Base-by-base conservation (phyloP, 169 alveolate species). In the Blepharisma undulans region DNA sequence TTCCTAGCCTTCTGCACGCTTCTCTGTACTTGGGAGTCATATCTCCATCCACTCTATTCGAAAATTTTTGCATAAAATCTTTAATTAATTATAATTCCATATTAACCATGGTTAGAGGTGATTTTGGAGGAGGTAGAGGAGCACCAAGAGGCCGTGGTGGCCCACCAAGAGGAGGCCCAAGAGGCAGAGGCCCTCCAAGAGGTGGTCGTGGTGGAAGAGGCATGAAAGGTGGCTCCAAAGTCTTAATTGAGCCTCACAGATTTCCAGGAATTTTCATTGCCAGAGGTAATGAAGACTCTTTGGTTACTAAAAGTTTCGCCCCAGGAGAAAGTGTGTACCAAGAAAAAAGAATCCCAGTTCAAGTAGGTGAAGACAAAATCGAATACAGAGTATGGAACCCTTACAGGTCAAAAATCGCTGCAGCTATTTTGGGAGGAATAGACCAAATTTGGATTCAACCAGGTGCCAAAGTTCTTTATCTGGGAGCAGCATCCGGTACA, bases 341-440 rank as follows among this genome's bases (percentile, higher is more conserved):
- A 33, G 99, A 99, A 97, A 98, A 99, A 97, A 97, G 99, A 90
- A 98, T 99, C 84, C 98, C 98, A 30, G 98, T 98, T 16, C 97
- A 96, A 90, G 98, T 95, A 85, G 98, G 97, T 14, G 97, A 97
- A 86, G 99, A 98, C 90, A 98, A 98, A 94, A 95, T 98, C 5
- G 99, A 99, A 95, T 99, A 99, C 93, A 97, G 99, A 82, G 99
- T 99, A 82, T 99, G 99, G 99, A 99, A 99, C 93, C 99, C 99
- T 1, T 99, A 98, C 96, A 97, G 99, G 86, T 99, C 99, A 3
- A 99, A 99, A 98, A 94, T 99, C 72, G 99, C 99, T 25, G 99
- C 99, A 18, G 98, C 99, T 36, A 97, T 99, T 77, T 98, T 98
- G 90, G 99, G 99, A 72, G 99, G 99, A 59, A 99, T 99, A 74